Evolutionary conservation across 805 yeast genomes (phyloP).

Genomic region (Wickerhamomyces pijperi): DNA sequence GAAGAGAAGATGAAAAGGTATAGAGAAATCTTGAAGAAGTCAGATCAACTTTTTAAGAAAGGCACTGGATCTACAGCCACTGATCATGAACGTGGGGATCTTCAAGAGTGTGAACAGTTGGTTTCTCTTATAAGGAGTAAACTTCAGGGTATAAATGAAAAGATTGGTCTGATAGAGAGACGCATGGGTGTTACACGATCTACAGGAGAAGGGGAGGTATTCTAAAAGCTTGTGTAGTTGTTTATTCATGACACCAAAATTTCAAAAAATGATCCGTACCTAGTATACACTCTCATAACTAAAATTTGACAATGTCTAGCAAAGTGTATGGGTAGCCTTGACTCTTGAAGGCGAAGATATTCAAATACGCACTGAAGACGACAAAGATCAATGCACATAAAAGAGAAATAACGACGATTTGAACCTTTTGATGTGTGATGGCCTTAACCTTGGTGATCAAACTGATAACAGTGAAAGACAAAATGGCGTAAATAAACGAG

Average conservation of each 20-base stretch:
- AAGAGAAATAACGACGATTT: conserved; percentile 35
- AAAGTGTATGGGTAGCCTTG: conserved; percentile 69
- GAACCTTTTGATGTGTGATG: conserved; percentile 32
- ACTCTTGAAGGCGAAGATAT: conserved; percentile 60
- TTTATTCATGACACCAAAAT: no score
- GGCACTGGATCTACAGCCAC: conserved; percentile 8
- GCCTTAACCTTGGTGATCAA: conserved; percentile 49
- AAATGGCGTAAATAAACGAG: conserved; percentile 57
- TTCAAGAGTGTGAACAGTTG: not conserved
- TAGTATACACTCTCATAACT: not conserved
- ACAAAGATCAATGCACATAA: conserved; percentile 37
- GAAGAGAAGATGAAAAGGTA: conserved; percentile 21
- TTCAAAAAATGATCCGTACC: no score
- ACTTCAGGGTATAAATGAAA: conserved; percentile 14
- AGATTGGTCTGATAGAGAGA: conserved; percentile 26
- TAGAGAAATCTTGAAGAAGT: conserved; percentile 13
- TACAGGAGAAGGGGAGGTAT: no score
- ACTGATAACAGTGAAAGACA: conserved; percentile 49
- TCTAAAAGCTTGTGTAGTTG: no score
- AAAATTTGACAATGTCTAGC: conserved; percentile 19
- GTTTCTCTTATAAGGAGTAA: conserved; percentile 12
- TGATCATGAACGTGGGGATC: not conserved
- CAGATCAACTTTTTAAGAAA: conserved; percentile 10
- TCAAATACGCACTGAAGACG: conserved; percentile 51
- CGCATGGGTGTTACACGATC: not conserved